phyloP scores from a whole-genome alignment of 257 asterid species.

The Lithospermum erythrorhizon region DNA sequence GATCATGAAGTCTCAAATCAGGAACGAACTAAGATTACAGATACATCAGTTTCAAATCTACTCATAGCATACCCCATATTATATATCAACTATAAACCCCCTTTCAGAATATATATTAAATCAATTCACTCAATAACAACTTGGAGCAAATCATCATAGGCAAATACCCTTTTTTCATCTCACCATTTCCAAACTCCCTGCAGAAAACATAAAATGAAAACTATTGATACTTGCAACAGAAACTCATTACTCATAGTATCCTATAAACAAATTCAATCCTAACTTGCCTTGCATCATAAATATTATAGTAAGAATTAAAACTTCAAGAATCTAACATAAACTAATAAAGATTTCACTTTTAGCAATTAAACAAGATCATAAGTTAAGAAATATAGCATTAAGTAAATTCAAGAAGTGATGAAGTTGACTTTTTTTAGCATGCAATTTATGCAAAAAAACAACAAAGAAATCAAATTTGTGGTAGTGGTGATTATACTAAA shows the following conservation, averaged over 20 bases:
- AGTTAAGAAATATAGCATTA: no score
- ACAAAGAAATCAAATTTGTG: not conserved
- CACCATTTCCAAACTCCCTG: constrained; percentile 1
- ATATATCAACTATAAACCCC: constrained; percentile 16
- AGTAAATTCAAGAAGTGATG: no score
- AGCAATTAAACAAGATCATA: no score
- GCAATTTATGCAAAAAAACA: not conserved
- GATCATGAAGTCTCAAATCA: constrained; percentile 12
- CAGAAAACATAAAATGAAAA: not conserved
- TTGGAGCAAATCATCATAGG: not conserved
- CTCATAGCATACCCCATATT: constrained; percentile 68
- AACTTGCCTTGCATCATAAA: no score
- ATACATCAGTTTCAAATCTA: constrained; percentile 42
- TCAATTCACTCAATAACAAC: not conserved
- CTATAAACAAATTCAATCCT: no score
- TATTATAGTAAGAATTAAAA: no score
- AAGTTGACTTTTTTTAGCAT: not conserved
- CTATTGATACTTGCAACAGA: no score
- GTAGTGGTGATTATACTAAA: not conserved
- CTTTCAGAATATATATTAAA: constrained; percentile 26
- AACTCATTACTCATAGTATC: no score
- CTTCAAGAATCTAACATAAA: no score
- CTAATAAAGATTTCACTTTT: no score
- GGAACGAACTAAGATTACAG: constrained; percentile 40
- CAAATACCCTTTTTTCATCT: not conserved